A percentile compares a stretch with the other conserved stretches of the same genome.
These are phyloP conservation scores for Apiotrichum akiyoshidainum DNA, from an alignment of 1,284 basidiomycete species.

Conservation along the genomic window DNA sequence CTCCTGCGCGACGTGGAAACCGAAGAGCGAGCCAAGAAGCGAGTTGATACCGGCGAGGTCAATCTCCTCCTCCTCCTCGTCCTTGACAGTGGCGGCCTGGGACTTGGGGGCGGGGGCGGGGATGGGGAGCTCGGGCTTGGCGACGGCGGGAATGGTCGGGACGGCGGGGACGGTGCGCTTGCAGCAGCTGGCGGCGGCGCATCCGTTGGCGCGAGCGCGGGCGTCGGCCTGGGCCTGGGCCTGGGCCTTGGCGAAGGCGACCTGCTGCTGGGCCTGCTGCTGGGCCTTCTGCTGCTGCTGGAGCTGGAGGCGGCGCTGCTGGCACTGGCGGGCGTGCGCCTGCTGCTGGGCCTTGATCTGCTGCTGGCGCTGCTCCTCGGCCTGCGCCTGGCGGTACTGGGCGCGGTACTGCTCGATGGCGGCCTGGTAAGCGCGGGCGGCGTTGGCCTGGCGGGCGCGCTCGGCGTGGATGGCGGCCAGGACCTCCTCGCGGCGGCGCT, in stretches of 20 bases:
- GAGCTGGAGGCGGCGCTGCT: too few relatives aligned
- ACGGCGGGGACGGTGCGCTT: background rate
- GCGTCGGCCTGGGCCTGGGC: background rate
- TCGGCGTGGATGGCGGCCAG: conserved; percentile 11
- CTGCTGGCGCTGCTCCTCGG: background rate
- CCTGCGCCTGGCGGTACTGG: background rate
- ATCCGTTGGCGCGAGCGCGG: too few relatives aligned
- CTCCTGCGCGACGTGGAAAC: conserved; percentile 32
- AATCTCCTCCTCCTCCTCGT: conserved; percentile 9
- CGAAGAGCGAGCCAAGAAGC: conserved; percentile 38
- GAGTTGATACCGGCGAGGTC: conserved; percentile 34
- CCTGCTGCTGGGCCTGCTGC: conserved; percentile 5
- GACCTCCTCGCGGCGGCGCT: conserved; percentile 14
- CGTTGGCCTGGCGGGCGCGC: conserved; percentile 19
- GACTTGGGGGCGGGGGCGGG: background rate
- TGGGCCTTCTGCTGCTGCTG: background rate
- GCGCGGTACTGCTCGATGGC: conserved; percentile 6
- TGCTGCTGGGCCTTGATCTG: background rate
- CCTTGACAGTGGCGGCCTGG: conserved; percentile 3
- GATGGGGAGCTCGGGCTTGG: background rate
- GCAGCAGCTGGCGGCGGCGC: conserved; percentile 2
- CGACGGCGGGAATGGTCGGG: too few relatives aligned
- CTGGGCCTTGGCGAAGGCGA: background rate
- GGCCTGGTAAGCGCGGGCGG: conserved; percentile 21
- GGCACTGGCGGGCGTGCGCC: conserved; percentile 5